Evolutionary conservation across 2,329 filamentous ascomycete genomes (phyloP).

Genomic region (Penicillium sp.): DNA sequence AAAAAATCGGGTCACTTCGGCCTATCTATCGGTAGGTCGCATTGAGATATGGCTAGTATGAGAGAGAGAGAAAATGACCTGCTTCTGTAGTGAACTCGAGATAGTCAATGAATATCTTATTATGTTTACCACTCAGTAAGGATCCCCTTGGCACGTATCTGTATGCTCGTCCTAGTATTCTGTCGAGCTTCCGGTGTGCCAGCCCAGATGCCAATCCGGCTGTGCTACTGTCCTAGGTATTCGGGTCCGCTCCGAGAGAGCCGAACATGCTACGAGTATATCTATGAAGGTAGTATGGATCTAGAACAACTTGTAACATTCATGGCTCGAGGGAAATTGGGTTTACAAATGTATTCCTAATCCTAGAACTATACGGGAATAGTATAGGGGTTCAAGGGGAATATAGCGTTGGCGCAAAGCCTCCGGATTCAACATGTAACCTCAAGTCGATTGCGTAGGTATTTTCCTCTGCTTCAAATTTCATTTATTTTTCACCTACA

Average conservation of each 20-base stretch:
- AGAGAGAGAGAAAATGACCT: too few relatives aligned
- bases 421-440: neutral
- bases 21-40: neutral
- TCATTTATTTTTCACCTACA: neutral
- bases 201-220: slow-evolving; percentile 5
- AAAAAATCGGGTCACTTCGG: neutral
- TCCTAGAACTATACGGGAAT: neutral
- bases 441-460: neutral
- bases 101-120: neutral
- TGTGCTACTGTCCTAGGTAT: slow-evolving; percentile 7
- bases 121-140: neutral
- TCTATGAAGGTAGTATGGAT: neutral
- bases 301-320: neutral
- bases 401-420: neutral
- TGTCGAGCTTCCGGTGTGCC: neutral
- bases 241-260: slow-evolving; percentile 2
- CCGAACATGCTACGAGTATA: neutral
- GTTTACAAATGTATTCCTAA: too few relatives aligned
- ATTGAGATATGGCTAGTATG: neutral
- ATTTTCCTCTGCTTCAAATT: neutral
- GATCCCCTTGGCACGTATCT: neutral
- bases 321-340: too few relatives aligned
- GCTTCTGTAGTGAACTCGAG: neutral
- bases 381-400: neutral
- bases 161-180: neutral